Base-by-base conservation (phyloP, 768 basidiomycete genomes). In the Boletus rufocinnamomeus region DNA sequence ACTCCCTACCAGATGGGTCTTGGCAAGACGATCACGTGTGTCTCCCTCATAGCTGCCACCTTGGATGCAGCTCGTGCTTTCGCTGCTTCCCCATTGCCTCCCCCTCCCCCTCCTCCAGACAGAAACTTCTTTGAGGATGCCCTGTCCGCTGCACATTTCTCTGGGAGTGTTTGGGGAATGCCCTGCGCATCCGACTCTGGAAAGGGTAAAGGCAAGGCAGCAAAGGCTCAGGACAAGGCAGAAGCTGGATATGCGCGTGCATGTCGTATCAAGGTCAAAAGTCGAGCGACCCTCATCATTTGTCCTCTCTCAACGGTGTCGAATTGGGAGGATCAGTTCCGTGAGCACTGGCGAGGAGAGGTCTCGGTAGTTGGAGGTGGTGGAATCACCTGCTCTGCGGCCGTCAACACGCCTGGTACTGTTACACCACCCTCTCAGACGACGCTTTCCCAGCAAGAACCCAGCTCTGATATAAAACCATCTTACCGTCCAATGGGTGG, bases 301-400 rank as follows among this genome's bases (percentile, higher is more conserved):
- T 98, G 97, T 67, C 97, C 97, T 8, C 80, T 99, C 38, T 95
- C 93, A 13, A 99, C 97, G 6, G 94, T 99, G 2, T 86, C 92
- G 49, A 98, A 98, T 69, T 99, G 97, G 97, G 97, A 99, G 76
- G 93, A 96, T 56, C 97, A 99, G 73, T 93, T 99, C 68, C 85
- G 89, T 57, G 97, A 99, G 70, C 97, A 99, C 72, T 98, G 95
- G 95, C 84, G 83, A 62, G 95, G 95, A 9, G 84, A 88, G 54
- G 94, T 97, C 4, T 79, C 80, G 25, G 88, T 97, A 43, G 80
- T 89, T 54, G 94, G 95, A 21, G 94, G 94, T 14, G 87, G 88
- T 40, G 79, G 78, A 13, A 62, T 71, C n/a, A 66, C 65, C 32
- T 75, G 69, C 53, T 68, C 69, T 34, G 67, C 66, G 19, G 65